Conservation (phyloP, 2,329 filamentous ascomycete genomes). For the Cercospora canescens region DNA sequence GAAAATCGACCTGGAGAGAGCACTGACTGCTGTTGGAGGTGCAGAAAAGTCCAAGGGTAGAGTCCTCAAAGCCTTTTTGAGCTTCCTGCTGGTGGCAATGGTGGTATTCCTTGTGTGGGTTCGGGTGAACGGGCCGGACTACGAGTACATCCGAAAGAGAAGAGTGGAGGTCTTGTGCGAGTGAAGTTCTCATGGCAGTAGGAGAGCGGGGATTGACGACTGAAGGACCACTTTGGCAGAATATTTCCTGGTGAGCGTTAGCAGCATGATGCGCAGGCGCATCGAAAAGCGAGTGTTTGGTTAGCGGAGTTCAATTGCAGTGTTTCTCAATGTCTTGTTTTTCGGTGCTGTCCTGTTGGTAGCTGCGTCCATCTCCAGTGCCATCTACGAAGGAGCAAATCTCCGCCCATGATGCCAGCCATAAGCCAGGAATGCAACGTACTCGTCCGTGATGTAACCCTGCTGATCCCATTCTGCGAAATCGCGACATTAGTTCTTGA, state of each 20-base stretch:
- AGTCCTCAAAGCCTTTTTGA: background rate
- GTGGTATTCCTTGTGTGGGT: background rate
- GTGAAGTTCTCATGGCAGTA: background rate
- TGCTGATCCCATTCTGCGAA: conserved; percentile 31
- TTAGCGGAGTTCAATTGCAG: background rate
- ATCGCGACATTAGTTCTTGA: conserved; percentile 29
- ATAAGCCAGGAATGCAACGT: conserved; percentile 35
- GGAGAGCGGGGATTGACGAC: background rate
- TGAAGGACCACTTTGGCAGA: background rate
- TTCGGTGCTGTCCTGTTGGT: background rate
- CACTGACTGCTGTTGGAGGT: background rate
- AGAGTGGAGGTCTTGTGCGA: background rate
- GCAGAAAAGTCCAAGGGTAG: background rate
- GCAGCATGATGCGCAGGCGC: background rate
- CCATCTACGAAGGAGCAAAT: conserved; percentile 5
- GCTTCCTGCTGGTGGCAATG: background rate
- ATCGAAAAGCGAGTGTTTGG: background rate
- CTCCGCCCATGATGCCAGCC: conserved; percentile 32
- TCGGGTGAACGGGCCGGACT: conserved; percentile 5
- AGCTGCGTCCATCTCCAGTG: background rate
- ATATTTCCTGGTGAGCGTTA: background rate
- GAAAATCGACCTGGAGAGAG: background rate
- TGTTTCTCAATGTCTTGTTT: background rate
- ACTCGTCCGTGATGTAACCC: conserved; percentile 35
- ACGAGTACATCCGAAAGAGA: conserved; percentile 2